Evolutionary conservation across 2,329 filamentous ascomycete genomes (phyloP).

Genomic region (Plectosphaerella cucumerina): DNA sequence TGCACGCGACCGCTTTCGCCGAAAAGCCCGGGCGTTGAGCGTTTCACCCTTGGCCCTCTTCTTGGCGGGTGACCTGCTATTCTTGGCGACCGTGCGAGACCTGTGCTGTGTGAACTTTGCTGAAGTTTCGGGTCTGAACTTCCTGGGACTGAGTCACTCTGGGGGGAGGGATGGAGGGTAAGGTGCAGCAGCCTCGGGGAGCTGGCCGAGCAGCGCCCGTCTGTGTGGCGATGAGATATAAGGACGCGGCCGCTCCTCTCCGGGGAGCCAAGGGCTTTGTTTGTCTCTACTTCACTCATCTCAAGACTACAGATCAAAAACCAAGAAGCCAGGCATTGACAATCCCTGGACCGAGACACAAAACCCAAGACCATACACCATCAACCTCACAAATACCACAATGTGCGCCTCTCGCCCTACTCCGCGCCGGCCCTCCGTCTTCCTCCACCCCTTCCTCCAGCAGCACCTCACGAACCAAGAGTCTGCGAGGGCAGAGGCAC

Average conservation of each 20-base stretch:
- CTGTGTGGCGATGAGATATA: background rate
- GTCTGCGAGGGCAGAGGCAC: background rate
- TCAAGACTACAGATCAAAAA: background rate
- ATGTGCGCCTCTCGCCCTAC: background rate
- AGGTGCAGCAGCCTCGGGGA: background rate
- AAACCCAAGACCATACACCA: background rate
- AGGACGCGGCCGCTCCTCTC: background rate
- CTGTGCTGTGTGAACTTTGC: background rate
- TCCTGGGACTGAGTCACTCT: background rate
- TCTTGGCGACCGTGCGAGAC: background rate
- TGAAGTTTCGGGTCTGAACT: background rate
- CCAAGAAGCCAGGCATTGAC: background rate
- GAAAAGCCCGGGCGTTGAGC: background rate
- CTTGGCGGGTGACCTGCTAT: background rate
- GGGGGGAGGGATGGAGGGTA: too few species aligned
- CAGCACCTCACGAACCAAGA: background rate
- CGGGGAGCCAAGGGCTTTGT: background rate
- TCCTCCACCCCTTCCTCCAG: background rate
- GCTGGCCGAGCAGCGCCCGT: background rate
- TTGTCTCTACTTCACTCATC: background rate
- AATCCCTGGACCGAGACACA: background rate
- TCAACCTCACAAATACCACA: background rate
- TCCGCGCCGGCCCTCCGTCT: background rate
- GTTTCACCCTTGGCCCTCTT: background rate
- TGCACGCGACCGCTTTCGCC: background rate